phyloP scores from a whole-genome alignment of 2,329 filamentous ascomycete species.

The Aspergillus hortae region DNA sequence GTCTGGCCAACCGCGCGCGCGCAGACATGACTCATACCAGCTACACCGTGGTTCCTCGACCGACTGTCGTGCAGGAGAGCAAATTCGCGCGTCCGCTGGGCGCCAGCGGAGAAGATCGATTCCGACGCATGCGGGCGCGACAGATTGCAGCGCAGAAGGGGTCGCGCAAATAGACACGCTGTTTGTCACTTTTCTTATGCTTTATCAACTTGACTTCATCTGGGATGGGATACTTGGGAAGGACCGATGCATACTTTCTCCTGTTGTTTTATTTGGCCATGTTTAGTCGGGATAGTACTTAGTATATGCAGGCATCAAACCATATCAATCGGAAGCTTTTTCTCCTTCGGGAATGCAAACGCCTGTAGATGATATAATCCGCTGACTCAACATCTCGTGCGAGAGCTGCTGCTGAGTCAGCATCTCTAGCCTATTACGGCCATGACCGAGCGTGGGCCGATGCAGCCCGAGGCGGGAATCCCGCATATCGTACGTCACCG shows the following conservation, averaged over 20 bases:
- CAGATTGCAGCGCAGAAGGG: constrained; percentile 42
- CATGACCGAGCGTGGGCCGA: constrained; percentile 9
- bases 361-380: not conserved
- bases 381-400: constrained; percentile 2
- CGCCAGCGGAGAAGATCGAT: constrained; percentile 46
- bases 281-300: not conserved
- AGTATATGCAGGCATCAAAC: not conserved
- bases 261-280: not conserved
- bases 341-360: too few species aligned
- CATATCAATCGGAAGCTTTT: not conserved
- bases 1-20: constrained; percentile 55
- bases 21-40: constrained; percentile 57
- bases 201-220: not conserved
- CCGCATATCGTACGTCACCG: constrained; percentile 23
- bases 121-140: constrained; percentile 48
- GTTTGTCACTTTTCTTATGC: constrained; percentile 3
- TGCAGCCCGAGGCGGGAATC: constrained; percentile 21
- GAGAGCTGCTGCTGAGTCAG: constrained; percentile 3
- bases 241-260: not conserved
- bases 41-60: constrained; percentile 62
- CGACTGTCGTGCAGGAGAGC: constrained; percentile 46
- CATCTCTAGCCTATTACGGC: not conserved
- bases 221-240: not conserved
- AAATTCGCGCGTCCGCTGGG: constrained; percentile 46
- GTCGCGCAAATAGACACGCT: constrained; percentile 25